These are phyloP conservation scores for Dimocarpus longan DNA, from an alignment of 345 rosid genomes.

Conservation along the genomic window DNA sequence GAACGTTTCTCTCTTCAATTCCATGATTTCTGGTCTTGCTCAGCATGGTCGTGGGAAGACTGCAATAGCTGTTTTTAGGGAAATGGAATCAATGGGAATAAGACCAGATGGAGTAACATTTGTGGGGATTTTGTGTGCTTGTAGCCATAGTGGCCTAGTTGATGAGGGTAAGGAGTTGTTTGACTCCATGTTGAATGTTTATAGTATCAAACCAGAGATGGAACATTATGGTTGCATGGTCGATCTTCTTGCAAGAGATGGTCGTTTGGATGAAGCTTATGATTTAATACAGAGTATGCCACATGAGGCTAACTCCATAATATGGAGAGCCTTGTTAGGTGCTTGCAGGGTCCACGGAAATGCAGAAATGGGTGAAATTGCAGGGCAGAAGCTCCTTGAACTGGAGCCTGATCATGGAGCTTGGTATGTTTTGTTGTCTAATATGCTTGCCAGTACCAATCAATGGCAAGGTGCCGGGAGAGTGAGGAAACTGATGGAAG, in stretches of 20 bases:
- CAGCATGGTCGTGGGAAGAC: constrained; percentile 52
- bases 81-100: constrained; percentile 42
- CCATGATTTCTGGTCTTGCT: constrained; percentile 58
- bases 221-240: constrained; percentile 69
- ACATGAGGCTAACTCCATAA: constrained; percentile 46
- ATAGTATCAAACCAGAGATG: constrained; percentile 35
- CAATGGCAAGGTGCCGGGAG: constrained; percentile 40
- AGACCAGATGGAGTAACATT: constrained; percentile 58
- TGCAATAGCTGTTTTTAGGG: constrained; percentile 43
- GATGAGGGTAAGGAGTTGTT: constrained; percentile 48
- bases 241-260: constrained; percentile 66
- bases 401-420: constrained; percentile 44
- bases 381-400: constrained; percentile 27
- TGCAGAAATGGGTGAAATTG: constrained; percentile 35
- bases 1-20: constrained; percentile 50
- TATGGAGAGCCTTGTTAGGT: constrained; percentile 48
- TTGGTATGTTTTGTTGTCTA: constrained; percentile 34
- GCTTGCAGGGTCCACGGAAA: constrained; percentile 43
- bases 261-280: constrained; percentile 55
- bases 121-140: constrained; percentile 54
- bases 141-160: constrained; percentile 60
- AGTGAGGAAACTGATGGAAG: constrained; percentile 43
- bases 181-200: constrained; percentile 41
- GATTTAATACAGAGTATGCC: constrained; percentile 52
- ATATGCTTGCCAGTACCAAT: constrained; percentile 35